phyloP scores from a whole-genome alignment of 2,329 filamentous ascomycete species.

The Periconia digitata region DNA sequence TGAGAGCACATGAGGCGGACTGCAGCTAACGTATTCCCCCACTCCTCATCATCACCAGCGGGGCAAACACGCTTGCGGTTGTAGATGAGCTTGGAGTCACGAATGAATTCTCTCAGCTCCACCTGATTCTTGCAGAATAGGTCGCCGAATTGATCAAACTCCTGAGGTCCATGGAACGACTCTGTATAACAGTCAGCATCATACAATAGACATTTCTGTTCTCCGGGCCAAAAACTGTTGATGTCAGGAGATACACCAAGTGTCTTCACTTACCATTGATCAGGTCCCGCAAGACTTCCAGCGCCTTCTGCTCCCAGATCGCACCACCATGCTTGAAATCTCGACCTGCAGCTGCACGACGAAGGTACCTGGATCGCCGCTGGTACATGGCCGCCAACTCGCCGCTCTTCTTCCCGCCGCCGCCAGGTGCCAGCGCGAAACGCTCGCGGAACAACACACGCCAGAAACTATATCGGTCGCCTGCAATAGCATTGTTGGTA shows the following conservation, averaged over 20 bases:
- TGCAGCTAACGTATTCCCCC: too few species aligned
- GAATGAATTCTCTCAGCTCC: conserved; percentile 33
- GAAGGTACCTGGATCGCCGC: conserved; percentile 23
- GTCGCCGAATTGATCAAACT: conserved; percentile 18
- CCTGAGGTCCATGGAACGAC: not conserved
- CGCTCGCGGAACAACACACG: conserved; percentile 44
- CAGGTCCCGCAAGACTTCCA: conserved; percentile 45
- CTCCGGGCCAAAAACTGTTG: too few species aligned
- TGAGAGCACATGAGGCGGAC: conserved; percentile 38
- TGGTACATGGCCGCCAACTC: conserved; percentile 43
- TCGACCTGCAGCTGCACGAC: conserved; percentile 12
- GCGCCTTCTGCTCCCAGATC: conserved; percentile 32
- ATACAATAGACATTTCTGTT: not conserved
- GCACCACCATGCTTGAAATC: conserved; percentile 22
- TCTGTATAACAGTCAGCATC: not conserved
- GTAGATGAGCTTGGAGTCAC: conserved; percentile 28
- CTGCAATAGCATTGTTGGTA: conserved; percentile 45
- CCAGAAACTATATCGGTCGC: conserved; percentile 50
- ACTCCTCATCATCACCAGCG: too few species aligned
- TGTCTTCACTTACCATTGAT: conserved; percentile 49
- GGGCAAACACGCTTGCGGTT: conserved; percentile 28
- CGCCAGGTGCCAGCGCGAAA: conserved; percentile 42
- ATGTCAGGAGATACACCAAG: too few species aligned
- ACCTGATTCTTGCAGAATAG: conserved; percentile 39
- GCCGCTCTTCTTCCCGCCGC: conserved; percentile 19